Evolutionary conservation across 2,329 filamentous ascomycete genomes (phyloP), one percentile per base, ranked within the genome.

Genomic region (Plenodomus biglobosus): DNA sequence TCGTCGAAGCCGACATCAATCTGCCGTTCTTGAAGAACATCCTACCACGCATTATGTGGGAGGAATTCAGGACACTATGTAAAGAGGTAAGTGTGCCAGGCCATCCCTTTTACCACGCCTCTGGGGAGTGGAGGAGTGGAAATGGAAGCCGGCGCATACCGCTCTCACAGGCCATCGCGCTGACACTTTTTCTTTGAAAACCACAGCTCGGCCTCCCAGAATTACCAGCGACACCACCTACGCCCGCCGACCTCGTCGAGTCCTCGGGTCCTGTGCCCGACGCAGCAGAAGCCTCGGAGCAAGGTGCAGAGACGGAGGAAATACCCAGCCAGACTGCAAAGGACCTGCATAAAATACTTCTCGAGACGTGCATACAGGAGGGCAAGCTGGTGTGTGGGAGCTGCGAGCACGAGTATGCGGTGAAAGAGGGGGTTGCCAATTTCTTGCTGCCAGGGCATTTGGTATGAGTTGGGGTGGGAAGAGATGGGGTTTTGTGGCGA

Each of bases 381-480:
- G 94, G 94, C 2, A 92, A 89, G 74, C 79, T 99, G 56, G 88
- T 92, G 4, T 99, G 94, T 71, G 91, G 84, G 40, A 88, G 88
- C 73, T 99, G 94, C 69, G 90, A 88, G 40, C 92, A 97, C 70
- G 90, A 95, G 77, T 99, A 97, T 73, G 85, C 85, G 50, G 86
- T 99, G 55, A 92, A 94, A 70, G 92, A 99, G 75, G 94, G 94
- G 4, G 96, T 97, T 71, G 90, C 91, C 50, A 97, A 97, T 73
- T 99, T 99, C 66, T 75, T 99, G 68, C 75, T 99, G 60, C 94
- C 94, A 11, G 94, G 88, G 64, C 94, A 99, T 77, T 75, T 99
- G 73, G 94, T 92, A 27, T 82, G 69, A 77, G 49, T 24, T 19
- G 21, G 37, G 42, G 34, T 35, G 6, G 37, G 17, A 38, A 24